Conservation (phyloP, 257 asterid species). For the Coffea eugenioides region DNA sequence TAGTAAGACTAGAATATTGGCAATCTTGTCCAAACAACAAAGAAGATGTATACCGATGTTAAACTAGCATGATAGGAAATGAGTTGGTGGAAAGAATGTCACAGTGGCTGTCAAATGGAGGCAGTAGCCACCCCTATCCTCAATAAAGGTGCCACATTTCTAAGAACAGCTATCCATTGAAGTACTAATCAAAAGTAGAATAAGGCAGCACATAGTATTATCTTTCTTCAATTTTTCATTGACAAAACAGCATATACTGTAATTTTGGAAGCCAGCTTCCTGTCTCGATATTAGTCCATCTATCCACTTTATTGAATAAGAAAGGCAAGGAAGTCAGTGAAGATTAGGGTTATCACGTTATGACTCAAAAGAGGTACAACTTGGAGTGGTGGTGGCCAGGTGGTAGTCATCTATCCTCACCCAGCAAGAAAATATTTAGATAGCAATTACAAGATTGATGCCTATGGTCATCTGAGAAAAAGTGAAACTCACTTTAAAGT, state of each 20-base stretch:
- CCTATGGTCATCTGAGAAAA: neutral
- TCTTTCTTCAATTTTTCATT: too few relatives aligned
- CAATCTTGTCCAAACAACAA: neutral
- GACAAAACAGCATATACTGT: neutral
- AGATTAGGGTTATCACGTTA: too few relatives aligned
- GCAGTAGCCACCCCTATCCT: neutral
- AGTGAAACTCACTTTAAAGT: neutral
- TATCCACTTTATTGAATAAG: neutral
- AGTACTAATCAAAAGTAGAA: neutral
- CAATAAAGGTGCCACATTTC: neutral
- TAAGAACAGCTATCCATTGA: neutral
- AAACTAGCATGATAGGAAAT: neutral
- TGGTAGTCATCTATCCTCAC: neutral
- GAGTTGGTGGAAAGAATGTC: neutral
- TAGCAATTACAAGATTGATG: neutral
- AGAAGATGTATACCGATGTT: too few relatives aligned
- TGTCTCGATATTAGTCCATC: neutral
- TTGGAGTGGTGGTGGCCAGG: neutral
- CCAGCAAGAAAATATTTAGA: neutral
- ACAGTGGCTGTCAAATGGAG: neutral
- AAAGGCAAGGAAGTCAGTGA: neutral
- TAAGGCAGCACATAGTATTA: neutral
- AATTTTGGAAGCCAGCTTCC: neutral
- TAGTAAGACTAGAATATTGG: neutral
- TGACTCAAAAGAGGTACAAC: neutral